Conservation (phyloP, 768 basidiomycete genomes). For the Hirschioporus abietinus region DNA sequence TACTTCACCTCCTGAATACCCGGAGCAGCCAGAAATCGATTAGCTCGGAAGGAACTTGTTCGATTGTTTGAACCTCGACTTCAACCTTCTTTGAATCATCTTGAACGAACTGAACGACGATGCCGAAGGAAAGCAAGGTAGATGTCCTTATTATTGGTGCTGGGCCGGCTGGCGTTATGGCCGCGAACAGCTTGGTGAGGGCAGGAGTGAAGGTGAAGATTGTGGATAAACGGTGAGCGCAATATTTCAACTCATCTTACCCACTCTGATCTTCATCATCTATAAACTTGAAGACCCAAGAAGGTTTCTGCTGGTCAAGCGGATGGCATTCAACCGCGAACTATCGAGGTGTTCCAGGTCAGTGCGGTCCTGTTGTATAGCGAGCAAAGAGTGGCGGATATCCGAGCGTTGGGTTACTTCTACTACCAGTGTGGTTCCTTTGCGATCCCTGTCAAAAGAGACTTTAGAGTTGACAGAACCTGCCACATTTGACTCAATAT, state of each 20-base stretch:
- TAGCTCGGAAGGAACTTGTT: neutral
- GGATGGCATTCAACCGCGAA: conserved; percentile 51
- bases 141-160: conserved; percentile 63
- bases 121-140: conserved; percentile 21
- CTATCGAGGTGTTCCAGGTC: conserved; percentile 50
- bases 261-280: neutral
- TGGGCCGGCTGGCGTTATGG: conserved; percentile 63
- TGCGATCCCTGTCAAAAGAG: neutral
- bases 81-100: too few relatives aligned
- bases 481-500: neutral
- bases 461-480: neutral
- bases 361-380: neutral
- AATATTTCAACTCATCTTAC: neutral
- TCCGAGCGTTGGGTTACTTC: neutral
- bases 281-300: conserved; percentile 29
- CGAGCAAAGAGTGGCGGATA: neutral
- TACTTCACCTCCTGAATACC: neutral
- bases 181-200: conserved; percentile 52
- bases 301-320: conserved; percentile 48
- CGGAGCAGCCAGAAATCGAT: neutral
- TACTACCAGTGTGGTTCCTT: neutral
- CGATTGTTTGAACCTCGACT: neutral
- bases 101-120: neutral
- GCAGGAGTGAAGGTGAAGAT: conserved; percentile 57
- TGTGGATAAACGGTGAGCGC: conserved; percentile 47